Evolutionary conservation across 2,329 filamentous ascomycete genomes (phyloP).

Genomic region (Sarocladiaceae sp.): DNA sequence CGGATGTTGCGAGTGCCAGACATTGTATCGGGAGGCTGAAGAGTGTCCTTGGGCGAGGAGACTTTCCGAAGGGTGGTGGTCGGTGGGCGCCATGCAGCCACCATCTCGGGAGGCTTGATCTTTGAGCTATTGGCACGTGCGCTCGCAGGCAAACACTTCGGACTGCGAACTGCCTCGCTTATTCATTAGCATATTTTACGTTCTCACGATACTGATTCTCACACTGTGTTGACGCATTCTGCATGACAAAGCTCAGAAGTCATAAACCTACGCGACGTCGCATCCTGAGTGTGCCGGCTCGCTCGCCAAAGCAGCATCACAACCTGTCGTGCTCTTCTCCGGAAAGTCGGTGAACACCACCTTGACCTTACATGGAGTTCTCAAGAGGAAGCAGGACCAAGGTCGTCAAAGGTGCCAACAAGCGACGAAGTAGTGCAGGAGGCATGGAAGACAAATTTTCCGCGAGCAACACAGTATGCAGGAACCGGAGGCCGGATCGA

Average conservation of each 20-base stretch:
- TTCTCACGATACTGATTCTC: background rate
- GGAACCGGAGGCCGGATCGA: background rate
- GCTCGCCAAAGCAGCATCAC: background rate
- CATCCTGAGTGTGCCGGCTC: background rate
- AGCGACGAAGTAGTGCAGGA: background rate
- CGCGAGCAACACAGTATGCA: background rate
- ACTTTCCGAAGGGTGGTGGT: background rate
- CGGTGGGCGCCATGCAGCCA: constrained; percentile 5
- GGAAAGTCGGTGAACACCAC: background rate
- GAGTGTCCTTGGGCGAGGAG: background rate
- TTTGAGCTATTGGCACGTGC: background rate
- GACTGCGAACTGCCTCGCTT: background rate
- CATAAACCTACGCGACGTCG: constrained; percentile 6
- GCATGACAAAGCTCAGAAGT: background rate
- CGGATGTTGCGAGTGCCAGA: background rate
- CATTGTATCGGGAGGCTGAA: no score
- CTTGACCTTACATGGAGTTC: background rate
- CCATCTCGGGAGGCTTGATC: background rate
- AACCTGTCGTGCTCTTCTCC: background rate
- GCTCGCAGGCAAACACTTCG: background rate
- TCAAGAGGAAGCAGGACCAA: background rate
- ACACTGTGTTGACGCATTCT: background rate
- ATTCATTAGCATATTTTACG: background rate
- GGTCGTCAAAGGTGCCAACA: background rate
- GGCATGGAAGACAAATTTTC: background rate